These are phyloP conservation scores for Volvox reticuliferus DNA, from an alignment of 139 green algal genomes.

Conservation along the genomic window DNA sequence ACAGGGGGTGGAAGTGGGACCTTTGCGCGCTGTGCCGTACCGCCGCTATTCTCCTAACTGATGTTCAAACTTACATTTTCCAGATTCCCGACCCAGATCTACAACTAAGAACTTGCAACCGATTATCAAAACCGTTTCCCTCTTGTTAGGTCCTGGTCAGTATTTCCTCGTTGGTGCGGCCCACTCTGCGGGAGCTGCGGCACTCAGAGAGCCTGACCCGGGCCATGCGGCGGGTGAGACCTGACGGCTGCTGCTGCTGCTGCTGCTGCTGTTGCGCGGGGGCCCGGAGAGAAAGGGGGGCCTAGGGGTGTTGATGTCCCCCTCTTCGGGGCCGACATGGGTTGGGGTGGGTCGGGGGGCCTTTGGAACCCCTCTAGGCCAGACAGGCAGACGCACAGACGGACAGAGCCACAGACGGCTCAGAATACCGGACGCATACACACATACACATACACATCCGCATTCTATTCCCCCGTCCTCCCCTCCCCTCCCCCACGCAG, in stretches of 20 bases:
- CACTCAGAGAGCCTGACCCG: neutral
- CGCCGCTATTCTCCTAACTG: too few species aligned
- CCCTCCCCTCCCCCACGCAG: neutral
- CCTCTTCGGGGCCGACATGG: too few species aligned
- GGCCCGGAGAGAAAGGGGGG: too few species aligned
- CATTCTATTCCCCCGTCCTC: neutral
- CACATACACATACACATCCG: neutral
- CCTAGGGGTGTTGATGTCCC: too few species aligned
- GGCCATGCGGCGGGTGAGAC: conserved; percentile 35
- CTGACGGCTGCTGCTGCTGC: neutral
- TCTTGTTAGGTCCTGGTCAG: neutral
- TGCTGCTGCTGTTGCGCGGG: too few species aligned
- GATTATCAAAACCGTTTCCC: neutral
- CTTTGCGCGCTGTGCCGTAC: too few species aligned
- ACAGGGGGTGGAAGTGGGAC: too few species aligned
- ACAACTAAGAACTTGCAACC: neutral
- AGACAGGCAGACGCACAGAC: neutral
- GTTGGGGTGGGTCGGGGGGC: too few species aligned
- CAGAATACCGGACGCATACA: neutral
- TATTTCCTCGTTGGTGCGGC: conserved; percentile 7
- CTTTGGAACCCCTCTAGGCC: neutral
- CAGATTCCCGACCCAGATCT: too few species aligned
- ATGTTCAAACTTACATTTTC: too few species aligned
- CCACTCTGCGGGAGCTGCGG: conserved; percentile 15
- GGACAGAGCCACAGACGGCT: neutral